Evolutionary conservation across 306 rosid genomes (phyloP), one percentile per base, ranked within the genome.

Genomic region (Purshia tridentata): DNA sequence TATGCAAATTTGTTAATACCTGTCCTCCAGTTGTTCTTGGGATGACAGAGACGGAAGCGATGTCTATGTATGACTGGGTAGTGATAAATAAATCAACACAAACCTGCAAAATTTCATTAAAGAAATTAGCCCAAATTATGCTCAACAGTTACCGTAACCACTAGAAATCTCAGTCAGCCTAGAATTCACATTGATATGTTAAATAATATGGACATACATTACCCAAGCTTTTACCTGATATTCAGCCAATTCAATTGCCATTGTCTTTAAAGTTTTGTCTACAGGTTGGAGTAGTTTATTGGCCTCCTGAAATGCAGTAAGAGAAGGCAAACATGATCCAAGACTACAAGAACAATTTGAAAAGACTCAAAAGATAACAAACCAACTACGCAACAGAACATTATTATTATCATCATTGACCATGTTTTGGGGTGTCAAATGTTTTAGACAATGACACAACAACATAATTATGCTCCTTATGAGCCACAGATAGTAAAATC

Each of bases 21-120:
- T 94, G 99, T 75, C 99, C 97, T 37, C 99, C 99, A 37, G 99
- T 91, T 72, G 99, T 94, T 79, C 93, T 84, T 29, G 97, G 90
- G 76, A 91, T 88, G 74, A 82, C 92, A 65, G 97, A 90, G 65
- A 91, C 84, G 51, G 99, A 94, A 73, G 99, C 96, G 72, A 91
- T 84, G 84, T 94, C 99, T 58, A 85, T 81, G 41, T 91, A 94
- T 50, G 85, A 80, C 83, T 94, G 99, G 83, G 97, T 76, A 50
- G 99, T 91, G 79, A 94, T 82, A 75, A 94, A 94, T 70, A 94
- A 72, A 62, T 94, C 97, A 19, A 94, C 99, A 67, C 96, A 91
- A 69, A 94, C 97, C 99, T 94, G 85, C 65, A 88, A 75, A 55
- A 79, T 56, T 75, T 58, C 70, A 75, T 66, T 71, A 70, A 81